Base-by-base conservation (phyloP, 495 filamentous ascomycete genomes). In the Penicillium odoratum region DNA sequence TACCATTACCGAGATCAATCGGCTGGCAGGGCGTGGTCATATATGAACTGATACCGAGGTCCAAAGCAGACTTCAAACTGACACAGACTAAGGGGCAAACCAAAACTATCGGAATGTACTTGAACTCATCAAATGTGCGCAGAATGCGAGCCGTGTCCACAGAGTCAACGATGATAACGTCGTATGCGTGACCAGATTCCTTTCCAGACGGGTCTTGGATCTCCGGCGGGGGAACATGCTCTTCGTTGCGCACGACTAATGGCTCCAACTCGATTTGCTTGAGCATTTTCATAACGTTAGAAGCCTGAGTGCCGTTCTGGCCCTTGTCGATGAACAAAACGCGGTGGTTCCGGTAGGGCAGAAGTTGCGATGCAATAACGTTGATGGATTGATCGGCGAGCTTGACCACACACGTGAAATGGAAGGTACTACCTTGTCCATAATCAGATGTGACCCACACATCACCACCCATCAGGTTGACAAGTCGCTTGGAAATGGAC, bases 11-110 rank as follows among this genome's bases (percentile, higher is more conserved):
- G 53, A 99, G 82, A 72, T 99, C 94, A 50, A 98, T 97, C 4
- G 92, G 84, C 59, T 93, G 81, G 72, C 94, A 99, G 34, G 94
- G 94, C 13, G 92, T 97, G 13, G 94, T 99, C 94, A 99, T 98
- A 72, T 98, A 97, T 46, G 91, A 96, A 25, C 92, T 94, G 63
- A 99, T 97, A 59, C 94, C 94, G 44, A 97, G 83, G 72, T 99
- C 95, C 48, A 99, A 80, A 44, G 94, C 93, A 18, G 92, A 92
- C 76, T 97, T 97, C 66, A 99, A 80, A 69, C 87, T 95, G 49
- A 99, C 90, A 57, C 91, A 89, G 15, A 99, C 92, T 46, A 91
- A 79, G 9, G 95, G 95, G 51, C 92, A 93, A 36, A 99, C 76
- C 42, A 99, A 81, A 43, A 99, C 93, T 53, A 99, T 92, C 0